Evolutionary conservation across 2,329 filamentous ascomycete species (phyloP), one percentile per base, ranked within the genome.

Genomic region (Coniochaeta sp.): DNA sequence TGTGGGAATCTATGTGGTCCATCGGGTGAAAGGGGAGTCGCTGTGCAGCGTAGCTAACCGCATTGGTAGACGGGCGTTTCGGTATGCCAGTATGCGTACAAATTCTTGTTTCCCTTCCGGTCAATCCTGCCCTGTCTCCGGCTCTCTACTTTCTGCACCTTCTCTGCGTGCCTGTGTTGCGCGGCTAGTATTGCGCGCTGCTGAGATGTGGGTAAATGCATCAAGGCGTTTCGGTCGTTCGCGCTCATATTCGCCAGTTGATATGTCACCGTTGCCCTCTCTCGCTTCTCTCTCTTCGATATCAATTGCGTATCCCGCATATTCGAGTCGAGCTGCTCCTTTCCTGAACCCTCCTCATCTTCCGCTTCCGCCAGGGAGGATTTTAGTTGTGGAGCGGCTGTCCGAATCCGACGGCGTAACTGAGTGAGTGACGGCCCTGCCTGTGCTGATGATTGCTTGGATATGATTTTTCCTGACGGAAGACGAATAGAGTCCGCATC

Each of bases 391-490:
- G 61, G 17, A 43, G 57, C 19, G 17, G 19, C 8, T n/a, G 47
- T 8, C 24, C 31, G 58, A 14, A 38, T 28, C 33, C 43, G 58
- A 8, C 58, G 59, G 36, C 57, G 62, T n/a, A 43, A 16, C 43
- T 58, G 65, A 65, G 26, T 68, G 34, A 34, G 1, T 22, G 62
- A 59, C 3, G 40, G 47, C n/a, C 16, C 44, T 19, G 55, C 26
- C 43, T 57, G 56, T 31, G 58, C 7, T 17, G 58, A 22, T 16
- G 58, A 62, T 31, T 59, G 69, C 52, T 68, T 68, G 12, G 68
- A 67, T 7, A 76, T 66, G 7, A 72, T 67, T 26, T 70, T 74
- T 5, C 75, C 74, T 0, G 74, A 76, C 0, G 74, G 69, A 1
- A 77, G 60, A 3, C 68, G 67, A 0, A 77, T 58, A 3, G 70